Evolutionary conservation across 331 rosid genomes (phyloP), one percentile per base, ranked within the genome.

Genomic region (Quercus lobata): DNA sequence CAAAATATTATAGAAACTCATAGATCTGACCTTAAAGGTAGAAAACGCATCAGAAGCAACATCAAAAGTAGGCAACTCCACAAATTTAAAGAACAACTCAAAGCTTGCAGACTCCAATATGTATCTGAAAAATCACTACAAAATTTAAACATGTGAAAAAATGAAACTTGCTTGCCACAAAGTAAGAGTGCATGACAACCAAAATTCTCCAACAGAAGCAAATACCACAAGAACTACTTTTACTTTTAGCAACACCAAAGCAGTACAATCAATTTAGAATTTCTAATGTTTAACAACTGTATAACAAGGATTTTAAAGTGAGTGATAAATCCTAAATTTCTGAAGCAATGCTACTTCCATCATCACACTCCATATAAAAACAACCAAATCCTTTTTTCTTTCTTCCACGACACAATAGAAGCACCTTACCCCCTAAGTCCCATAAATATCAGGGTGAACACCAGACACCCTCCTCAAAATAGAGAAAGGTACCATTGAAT

Each of bases 21-120:
- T 53, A 73, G 76, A 75, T 83, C 89, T 70, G 44, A 96, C 99
- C 99, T 96, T 96, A 76, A 96, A 90, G 46, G 99, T 96, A 75
- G 97, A 91, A 87, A 93, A 96, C 12, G 99, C 99, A 84, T 96
- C 98, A 69, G 99, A 92, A 74, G 99, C 92, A 82, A 91, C 90
- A 80, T 96, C 99, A 74, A 96, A 93, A 88, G 79, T 93, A 46
- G 97, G 98, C 81, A 88, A 83, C 86, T 96, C 99, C 79, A 96
- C 98, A 81, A 87, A 96, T 84, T 93, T 96, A 85, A 90, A 96
- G 86, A 96, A 96, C 91, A 96, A 73, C 85, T 79, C 92, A 80
- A 96, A 93, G 88, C 98, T 84, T 76, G 99, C 89, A 56, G 99
- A 89, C 90, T 96, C 97, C 94, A 96, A 81, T 80, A 96, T 89